A percentile compares a stretch with the other conserved stretches of the same genome.
phyloP scores from a whole-genome alignment of 1,284 basidiomycete genomes.

The Mrakiaceae sp. region DNA sequence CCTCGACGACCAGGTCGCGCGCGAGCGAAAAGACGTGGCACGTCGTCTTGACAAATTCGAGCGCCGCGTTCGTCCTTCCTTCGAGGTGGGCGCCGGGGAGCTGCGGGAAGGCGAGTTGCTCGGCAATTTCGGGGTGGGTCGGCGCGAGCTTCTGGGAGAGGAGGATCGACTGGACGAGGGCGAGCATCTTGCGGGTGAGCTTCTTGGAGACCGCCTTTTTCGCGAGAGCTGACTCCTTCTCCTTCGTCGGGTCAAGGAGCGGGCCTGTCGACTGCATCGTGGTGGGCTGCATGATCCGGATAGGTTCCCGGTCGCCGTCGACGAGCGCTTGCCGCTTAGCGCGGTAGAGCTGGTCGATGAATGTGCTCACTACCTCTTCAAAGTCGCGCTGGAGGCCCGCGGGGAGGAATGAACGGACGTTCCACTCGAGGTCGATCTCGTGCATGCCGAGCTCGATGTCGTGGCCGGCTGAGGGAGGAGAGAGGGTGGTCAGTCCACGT shows the following conservation, averaged over 20 bases:
- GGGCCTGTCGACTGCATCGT: conserved; percentile 41
- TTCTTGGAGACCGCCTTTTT: conserved; percentile 65
- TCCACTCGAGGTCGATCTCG: conserved; percentile 84
- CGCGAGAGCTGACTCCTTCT: conserved; percentile 55
- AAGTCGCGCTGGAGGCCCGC: conserved; percentile 72
- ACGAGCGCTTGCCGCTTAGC: conserved; percentile 53
- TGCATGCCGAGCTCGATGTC: conserved; percentile 38
- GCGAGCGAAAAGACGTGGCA: conserved; percentile 73
- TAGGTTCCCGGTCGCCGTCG: conserved; percentile 48
- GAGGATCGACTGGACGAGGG: conserved; percentile 56
- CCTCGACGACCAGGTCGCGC: conserved; percentile 67
- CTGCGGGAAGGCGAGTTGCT: conserved; percentile 65
- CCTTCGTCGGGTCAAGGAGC: conserved; percentile 49
- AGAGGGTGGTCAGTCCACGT: not conserved
- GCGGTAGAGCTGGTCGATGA: conserved; percentile 71
- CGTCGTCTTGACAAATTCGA: conserved; percentile 83
- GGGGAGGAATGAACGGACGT: conserved; percentile 85
- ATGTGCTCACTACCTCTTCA: conserved; percentile 59
- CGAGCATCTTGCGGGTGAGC: conserved; percentile 72
- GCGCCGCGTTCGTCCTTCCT: conserved; percentile 54
- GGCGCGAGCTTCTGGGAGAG: conserved; percentile 51
- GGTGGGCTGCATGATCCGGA: conserved; percentile 60
- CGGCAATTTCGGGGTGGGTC: conserved; percentile 43
- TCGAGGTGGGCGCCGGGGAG: conserved; percentile 76
- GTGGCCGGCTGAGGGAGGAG: conserved; percentile 17